Evolutionary conservation across 495 filamentous ascomycete genomes (phyloP).

Genomic region (Aspergillus nanangensis): DNA sequence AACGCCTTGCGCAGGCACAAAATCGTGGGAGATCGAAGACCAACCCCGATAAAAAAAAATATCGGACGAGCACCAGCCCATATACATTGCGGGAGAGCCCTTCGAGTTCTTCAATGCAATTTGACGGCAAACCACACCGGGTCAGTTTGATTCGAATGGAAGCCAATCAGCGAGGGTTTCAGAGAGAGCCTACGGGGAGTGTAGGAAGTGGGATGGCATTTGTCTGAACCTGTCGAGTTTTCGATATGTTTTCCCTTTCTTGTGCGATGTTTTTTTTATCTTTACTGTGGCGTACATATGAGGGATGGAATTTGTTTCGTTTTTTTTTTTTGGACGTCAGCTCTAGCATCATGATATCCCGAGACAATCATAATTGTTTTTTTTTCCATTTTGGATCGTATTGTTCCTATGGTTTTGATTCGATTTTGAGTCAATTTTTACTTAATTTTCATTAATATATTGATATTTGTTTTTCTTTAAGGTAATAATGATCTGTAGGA

Average conservation of each 20-base stretch:
- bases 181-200: conserved; percentile 9
- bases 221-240: conserved; percentile 1
- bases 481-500: too few relatives aligned
- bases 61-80: background rate
- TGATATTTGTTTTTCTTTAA: too few relatives aligned
- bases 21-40: conserved; percentile 8
- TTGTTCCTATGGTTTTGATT: too few relatives aligned
- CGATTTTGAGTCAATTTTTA: too few relatives aligned
- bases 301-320: too few relatives aligned
- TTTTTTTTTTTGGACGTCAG: too few relatives aligned
- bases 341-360: too few relatives aligned
- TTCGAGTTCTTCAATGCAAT: conserved; percentile 11
- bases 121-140: conserved; percentile 6
- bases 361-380: too few relatives aligned
- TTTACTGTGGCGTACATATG: too few relatives aligned
- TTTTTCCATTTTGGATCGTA: too few relatives aligned
- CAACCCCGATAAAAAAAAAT: conserved; percentile 5
- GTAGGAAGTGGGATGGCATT: conserved; percentile 11
- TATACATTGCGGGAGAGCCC: conserved; percentile 11
- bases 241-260: background rate
- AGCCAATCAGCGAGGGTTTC: conserved; percentile 1
- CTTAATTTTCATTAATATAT: too few relatives aligned
- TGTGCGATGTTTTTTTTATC: too few relatives aligned
- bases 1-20: background rate
- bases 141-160: conserved; percentile 10